phyloP scores from a whole-genome alignment of 371 early-diverging fungal genomes.

The Polyrhizophydium stewartii region DNA sequence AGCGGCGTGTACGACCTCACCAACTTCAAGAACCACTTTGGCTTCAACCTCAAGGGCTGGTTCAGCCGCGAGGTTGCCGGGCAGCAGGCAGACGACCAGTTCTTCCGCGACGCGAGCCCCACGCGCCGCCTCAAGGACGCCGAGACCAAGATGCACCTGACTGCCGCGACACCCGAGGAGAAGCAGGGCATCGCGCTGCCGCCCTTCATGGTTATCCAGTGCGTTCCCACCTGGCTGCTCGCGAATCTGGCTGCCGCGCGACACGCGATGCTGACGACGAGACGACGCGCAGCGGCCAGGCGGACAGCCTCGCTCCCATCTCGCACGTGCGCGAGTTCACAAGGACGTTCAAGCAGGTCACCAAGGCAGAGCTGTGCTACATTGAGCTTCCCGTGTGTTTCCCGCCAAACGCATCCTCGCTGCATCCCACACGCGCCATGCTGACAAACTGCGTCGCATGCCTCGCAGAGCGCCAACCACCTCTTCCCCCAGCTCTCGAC shows the following conservation, averaged over 20 bases:
- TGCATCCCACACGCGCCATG: not conserved
- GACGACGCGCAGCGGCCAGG: conserved; percentile 19
- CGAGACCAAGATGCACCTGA: conserved; percentile 1
- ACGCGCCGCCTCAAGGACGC: conserved; percentile 5
- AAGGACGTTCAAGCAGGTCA: conserved; percentile 20
- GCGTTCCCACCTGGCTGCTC: not conserved
- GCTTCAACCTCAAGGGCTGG: conserved; percentile 18
- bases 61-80: conserved; percentile 14
- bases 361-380: conserved; percentile 17
- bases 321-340: conserved; percentile 25
- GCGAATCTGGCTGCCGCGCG: not conserved
- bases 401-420: not conserved
- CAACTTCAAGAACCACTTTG: conserved; percentile 18
- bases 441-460: not conserved
- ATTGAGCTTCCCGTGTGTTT: conserved; percentile 26
- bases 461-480: conserved; percentile 21
- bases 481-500: conserved; percentile 18
- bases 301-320: conserved; percentile 25
- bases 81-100: not conserved
- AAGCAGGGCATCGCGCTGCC: conserved; percentile 6
- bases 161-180: not conserved
- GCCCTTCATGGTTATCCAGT: conserved; percentile 28
- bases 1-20: conserved; percentile 21
- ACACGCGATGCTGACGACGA: no score
- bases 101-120: not conserved